phyloP scores from a whole-genome alignment of 768 basidiomycete genomes.

The Chalciporus pseudorubinellus region DNA sequence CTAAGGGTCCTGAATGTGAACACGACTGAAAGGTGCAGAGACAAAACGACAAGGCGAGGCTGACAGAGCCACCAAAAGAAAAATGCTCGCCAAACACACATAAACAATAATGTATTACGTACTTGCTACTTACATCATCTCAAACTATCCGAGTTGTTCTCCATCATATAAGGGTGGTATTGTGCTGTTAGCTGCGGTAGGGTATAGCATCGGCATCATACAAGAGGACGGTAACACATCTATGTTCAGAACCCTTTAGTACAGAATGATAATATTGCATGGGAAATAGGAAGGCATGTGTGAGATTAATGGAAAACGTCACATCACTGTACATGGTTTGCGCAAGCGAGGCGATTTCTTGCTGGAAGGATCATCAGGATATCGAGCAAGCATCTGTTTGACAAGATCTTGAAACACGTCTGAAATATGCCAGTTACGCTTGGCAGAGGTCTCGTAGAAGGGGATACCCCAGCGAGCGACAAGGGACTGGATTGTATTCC shows the following conservation, averaged over 20 bases:
- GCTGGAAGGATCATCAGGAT: slow-evolving; percentile 45
- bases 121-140: neutral
- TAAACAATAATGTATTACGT: slow-evolving; percentile 2
- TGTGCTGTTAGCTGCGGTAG: neutral
- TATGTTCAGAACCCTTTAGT: neutral
- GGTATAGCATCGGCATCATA: neutral
- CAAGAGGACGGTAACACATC: neutral
- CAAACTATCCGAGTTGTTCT: neutral
- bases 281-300: neutral
- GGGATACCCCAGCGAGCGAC: slow-evolving; percentile 67
- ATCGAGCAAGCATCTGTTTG: slow-evolving; percentile 67
- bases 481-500: slow-evolving; percentile 59
- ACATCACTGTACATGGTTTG: slow-evolving; percentile 40
- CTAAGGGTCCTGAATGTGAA: neutral
- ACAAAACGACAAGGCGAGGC: slow-evolving; percentile 10
- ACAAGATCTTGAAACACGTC: slow-evolving; percentile 79
- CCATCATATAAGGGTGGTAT: neutral
- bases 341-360: slow-evolving; percentile 29
- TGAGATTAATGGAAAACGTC: slow-evolving; percentile 15
- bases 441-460: slow-evolving; percentile 88
- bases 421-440: slow-evolving; percentile 74
- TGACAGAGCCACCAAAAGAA: slow-evolving; percentile 16
- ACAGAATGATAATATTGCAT: neutral
- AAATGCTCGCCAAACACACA: slow-evolving; percentile 10
- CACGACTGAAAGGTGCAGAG: neutral